Percentiles rank a stretch among this genome's conserved stretches.
Evolutionary conservation across 345 rosid species (phyloP).

Genomic region (Lepidium sativum): DNA sequence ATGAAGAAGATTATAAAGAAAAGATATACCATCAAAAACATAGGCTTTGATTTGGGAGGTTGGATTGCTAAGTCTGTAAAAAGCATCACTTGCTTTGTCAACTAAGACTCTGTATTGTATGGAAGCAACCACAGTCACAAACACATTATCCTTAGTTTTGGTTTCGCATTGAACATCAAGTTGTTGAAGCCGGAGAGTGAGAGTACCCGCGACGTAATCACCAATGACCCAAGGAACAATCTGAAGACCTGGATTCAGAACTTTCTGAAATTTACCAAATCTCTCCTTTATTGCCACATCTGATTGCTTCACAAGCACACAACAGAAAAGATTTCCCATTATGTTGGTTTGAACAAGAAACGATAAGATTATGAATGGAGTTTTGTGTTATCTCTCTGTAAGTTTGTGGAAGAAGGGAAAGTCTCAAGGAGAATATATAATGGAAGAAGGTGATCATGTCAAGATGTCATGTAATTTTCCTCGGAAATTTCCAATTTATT

Average conservation of each 20-base stretch:
- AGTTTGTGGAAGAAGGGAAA: slow-evolving; percentile 6
- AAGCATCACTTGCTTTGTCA: slow-evolving; percentile 49
- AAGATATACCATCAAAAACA: slow-evolving; percentile 43
- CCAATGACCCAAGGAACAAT: slow-evolving; percentile 59
- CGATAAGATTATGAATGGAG: background rate
- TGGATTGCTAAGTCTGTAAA: slow-evolving; percentile 51
- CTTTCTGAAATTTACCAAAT: slow-evolving; percentile 51
- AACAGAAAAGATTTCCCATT: slow-evolving; percentile 57
- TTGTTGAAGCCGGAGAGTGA: slow-evolving; percentile 54
- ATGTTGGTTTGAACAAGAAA: background rate
- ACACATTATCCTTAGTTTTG: slow-evolving; percentile 62
- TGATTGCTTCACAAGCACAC: slow-evolving; percentile 52
- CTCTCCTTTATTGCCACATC: slow-evolving; percentile 51
- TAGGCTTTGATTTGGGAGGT: slow-evolving; percentile 47
- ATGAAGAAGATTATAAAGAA: background rate
- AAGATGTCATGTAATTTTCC: slow-evolving; percentile 5
- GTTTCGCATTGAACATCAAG: slow-evolving; percentile 65
- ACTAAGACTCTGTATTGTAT: slow-evolving; percentile 44
- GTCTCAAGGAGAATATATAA: background rate
- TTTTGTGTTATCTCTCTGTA: background rate
- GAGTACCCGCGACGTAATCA: slow-evolving; percentile 41
- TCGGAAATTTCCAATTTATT: slow-evolving; percentile 8
- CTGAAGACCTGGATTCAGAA: slow-evolving; percentile 57
- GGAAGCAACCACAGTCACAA: slow-evolving; percentile 55
- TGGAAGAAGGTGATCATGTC: slow-evolving; percentile 10